These are phyloP conservation scores for Erodium texanum DNA, from an alignment of 441 rosid species.

Conservation along the genomic window DNA sequence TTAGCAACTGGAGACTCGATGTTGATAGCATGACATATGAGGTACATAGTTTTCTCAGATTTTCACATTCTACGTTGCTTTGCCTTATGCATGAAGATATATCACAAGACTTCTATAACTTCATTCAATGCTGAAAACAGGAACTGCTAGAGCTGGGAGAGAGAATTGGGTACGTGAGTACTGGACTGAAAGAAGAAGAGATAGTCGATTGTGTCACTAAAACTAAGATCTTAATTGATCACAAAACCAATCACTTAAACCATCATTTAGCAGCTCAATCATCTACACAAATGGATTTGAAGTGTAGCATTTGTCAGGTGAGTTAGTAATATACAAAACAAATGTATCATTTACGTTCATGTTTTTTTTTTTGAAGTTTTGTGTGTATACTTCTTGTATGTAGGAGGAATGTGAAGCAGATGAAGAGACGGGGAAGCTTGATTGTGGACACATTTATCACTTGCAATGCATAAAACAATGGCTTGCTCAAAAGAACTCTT, in stretches of 20 bases:
- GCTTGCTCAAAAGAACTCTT: constrained; percentile 66
- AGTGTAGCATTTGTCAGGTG: constrained; percentile 90
- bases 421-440: constrained; percentile 59
- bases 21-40: constrained; percentile 84
- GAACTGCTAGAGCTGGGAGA: constrained; percentile 89
- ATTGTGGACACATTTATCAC: constrained; percentile 78
- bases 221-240: constrained; percentile 22
- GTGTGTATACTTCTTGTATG: too few species aligned
- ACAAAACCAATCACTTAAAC: too few species aligned
- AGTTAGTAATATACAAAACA: constrained; percentile 1
- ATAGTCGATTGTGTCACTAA: constrained; percentile 50
- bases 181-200: constrained; percentile 77
- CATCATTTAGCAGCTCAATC: constrained; percentile 14
- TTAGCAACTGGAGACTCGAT: constrained; percentile 68
- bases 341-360: too few species aligned
- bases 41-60: constrained; percentile 28
- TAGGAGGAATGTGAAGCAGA: constrained; percentile 26
- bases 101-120: too few species aligned
- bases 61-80: too few species aligned
- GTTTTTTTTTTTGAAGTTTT: not conserved
- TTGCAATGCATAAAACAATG: constrained; percentile 73
- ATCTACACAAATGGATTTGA: constrained; percentile 16
- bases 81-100: not conserved
- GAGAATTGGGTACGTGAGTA: constrained; percentile 69
- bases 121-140: constrained; percentile 30